These are phyloP conservation scores for Teunomyces panamensis DNA, from an alignment of 805 yeast genomes.

Conservation along the genomic window DNA sequence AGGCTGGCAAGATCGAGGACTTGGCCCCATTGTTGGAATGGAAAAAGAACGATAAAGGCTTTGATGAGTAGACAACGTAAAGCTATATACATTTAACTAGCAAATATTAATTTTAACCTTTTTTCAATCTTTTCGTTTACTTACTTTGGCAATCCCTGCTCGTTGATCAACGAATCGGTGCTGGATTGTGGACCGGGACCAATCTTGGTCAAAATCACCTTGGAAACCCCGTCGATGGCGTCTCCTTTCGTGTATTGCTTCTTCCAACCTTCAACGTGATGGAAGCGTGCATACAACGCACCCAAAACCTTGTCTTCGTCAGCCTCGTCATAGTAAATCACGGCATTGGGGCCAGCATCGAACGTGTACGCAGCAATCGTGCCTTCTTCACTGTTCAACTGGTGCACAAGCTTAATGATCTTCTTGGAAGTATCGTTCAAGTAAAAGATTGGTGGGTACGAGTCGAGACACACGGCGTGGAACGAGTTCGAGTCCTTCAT, in stretches of 20 bases:
- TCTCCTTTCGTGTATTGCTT: slow-evolving; percentile 14
- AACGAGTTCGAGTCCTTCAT: slow-evolving; percentile 97
- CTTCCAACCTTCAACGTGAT: slow-evolving; percentile 68
- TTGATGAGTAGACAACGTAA: not conserved
- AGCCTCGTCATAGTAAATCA: slow-evolving; percentile 77
- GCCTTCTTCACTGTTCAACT: slow-evolving; percentile 66
- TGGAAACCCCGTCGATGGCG: slow-evolving; percentile 61
- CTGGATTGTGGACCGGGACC: slow-evolving; percentile 84
- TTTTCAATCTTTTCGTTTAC: not conserved
- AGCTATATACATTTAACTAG: too few species aligned
- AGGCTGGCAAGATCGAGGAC: slow-evolving; percentile 59
- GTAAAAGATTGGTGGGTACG: slow-evolving; percentile 93
- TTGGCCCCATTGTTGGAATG: slow-evolving; percentile 59
- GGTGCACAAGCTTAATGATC: slow-evolving; percentile 74
- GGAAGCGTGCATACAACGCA: slow-evolving; percentile 59
- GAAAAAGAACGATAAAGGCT: slow-evolving; percentile 22
- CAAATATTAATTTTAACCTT: not conserved
- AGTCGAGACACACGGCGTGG: slow-evolving; percentile 97
- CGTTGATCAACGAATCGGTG: slow-evolving; percentile 53
- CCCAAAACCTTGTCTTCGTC: slow-evolving; percentile 76
- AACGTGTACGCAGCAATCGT: slow-evolving; percentile 92
- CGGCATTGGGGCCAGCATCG: slow-evolving; percentile 99
- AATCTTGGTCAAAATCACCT: slow-evolving; percentile 78
- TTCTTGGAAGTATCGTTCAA: slow-evolving; percentile 84
- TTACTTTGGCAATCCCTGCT: slow-evolving; percentile 57